Conservation (phyloP, 2,329 filamentous ascomycete species). For the Amauroascus niger region DNA sequence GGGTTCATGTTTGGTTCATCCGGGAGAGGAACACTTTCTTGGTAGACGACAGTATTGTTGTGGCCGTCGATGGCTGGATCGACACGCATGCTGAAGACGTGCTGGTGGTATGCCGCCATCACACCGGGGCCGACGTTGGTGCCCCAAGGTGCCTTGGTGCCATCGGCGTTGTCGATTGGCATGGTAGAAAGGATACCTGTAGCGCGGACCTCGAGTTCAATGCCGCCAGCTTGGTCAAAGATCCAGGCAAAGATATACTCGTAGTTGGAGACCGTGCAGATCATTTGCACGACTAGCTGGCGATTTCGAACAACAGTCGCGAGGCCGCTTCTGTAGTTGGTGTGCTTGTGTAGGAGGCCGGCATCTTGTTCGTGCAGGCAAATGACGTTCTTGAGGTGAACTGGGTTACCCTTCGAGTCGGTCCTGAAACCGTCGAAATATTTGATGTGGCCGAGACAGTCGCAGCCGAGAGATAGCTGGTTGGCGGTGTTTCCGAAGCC, state of each 20-base stretch:
- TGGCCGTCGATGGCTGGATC: conserved; percentile 54
- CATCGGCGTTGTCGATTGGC: conserved; percentile 52
- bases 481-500: conserved; percentile 59
- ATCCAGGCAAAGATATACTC: conserved; percentile 64
- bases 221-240: conserved; percentile 60
- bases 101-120: conserved; percentile 62
- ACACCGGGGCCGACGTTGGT: conserved; percentile 61
- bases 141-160: conserved; percentile 54
- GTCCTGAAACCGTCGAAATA: conserved; percentile 53
- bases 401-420: conserved; percentile 50
- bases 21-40: conserved; percentile 53
- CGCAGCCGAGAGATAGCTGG: conserved; percentile 59
- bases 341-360: conserved; percentile 62
- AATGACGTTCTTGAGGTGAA: conserved; percentile 55
- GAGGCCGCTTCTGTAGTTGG: conserved; percentile 57
- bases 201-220: conserved; percentile 58
- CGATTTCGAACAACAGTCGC: conserved; percentile 55
- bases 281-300: conserved; percentile 58
- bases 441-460: conserved; percentile 61
- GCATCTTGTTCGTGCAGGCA: conserved; percentile 63
- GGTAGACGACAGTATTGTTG: conserved; percentile 47
- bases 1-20: conserved; percentile 44
- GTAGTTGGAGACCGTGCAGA: conserved; percentile 63
- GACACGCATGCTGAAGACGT: conserved; percentile 60
- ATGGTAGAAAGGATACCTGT: conserved; percentile 60